Base-by-base conservation (phyloP, 768 basidiomycete species). In the Calocera viscosa region DNA sequence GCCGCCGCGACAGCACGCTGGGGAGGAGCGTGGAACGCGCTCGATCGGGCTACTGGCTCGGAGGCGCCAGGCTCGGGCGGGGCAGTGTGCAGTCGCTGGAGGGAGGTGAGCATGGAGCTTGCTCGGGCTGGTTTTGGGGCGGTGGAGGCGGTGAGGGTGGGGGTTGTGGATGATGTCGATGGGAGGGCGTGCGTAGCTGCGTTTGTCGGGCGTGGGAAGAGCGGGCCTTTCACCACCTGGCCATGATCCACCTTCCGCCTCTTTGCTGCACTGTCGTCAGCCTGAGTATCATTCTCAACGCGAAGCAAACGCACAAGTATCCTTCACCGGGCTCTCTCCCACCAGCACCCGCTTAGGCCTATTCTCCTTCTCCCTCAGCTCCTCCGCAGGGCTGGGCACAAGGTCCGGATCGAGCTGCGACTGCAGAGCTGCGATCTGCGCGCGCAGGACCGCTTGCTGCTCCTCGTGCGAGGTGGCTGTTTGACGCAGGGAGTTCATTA, bases 251-350 rank as follows among this genome's bases (percentile, higher is more conserved):
- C 40, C 69, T 82, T 85, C 68, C 80, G 77, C 71, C 82, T 82
- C 76, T 82, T 77, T 78, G 65, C 28, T 39, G 26, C 26, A 53
- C 32, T 30, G 30, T 69, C 24, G 60, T 69, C 73, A 28, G 41
- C 1, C 16, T 28, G n/a, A n/a, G n/a, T n/a, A n/a, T n/a, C n/a
- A n/a, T n/a, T n/a, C n/a, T n/a, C n/a, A 32, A n/a, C 35, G 38
- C 33, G 47, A 64, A 67, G 16, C 26, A 47, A 5, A 47, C 43
- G 35, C 47, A 30, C n/a, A 74, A 81, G 74, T 70, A 89, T 87
- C 87, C 2, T 86, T 86, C 38, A 89, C 88, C 10, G 89, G 89
- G 0, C 85, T 86, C 0, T 81, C 74, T 3, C 85, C 85, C 1
- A 79, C 85, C 32, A 84, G 73, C 17, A 72, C 82, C 71, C 16